A percentile compares a stretch with the other conserved stretches of the same genome.
These are phyloP conservation scores for Sporothrix euskadiensis DNA, from an alignment of 2,329 filamentous ascomycete species.

Conservation along the genomic window DNA sequence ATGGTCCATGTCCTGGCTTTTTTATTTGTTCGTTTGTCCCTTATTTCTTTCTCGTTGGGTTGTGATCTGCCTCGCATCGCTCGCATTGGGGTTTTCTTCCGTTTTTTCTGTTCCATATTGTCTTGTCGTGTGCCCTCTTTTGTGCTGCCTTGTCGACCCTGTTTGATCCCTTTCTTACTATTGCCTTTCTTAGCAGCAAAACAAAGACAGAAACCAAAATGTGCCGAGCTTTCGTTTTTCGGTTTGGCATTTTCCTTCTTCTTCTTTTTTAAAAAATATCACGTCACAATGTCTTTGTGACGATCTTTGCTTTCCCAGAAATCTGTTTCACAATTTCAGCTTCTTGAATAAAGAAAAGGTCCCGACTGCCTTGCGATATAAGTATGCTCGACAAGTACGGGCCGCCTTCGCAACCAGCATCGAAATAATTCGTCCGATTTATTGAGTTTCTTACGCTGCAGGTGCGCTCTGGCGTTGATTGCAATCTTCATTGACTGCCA, in stretches of 20 bases:
- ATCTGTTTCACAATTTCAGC: not conserved
- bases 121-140: not conserved
- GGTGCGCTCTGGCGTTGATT: not conserved
- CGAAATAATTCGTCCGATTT: not conserved
- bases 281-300: not conserved
- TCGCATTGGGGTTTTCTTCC: not conserved
- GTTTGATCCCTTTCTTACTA: no score
- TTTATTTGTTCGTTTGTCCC: not conserved
- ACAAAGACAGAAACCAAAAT: no score
- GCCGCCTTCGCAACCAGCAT: slow-evolving; percentile 2
- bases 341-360: not conserved
- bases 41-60: not conserved
- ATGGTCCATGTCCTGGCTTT: not conserved
- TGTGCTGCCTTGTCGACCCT: no score
- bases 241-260: not conserved
- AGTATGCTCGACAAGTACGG: not conserved
- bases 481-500: no score
- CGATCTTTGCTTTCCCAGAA: not conserved
- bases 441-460: not conserved
- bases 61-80: not conserved
- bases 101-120: not conserved
- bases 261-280: slow-evolving; percentile 1
- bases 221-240: no score
- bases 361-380: not conserved
- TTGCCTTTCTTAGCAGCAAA: no score